Percentiles rank a stretch among this genome's conserved stretches.
phyloP scores from a whole-genome alignment of 2,329 filamentous ascomycete genomes.

The Keithomyces neogunnii region DNA sequence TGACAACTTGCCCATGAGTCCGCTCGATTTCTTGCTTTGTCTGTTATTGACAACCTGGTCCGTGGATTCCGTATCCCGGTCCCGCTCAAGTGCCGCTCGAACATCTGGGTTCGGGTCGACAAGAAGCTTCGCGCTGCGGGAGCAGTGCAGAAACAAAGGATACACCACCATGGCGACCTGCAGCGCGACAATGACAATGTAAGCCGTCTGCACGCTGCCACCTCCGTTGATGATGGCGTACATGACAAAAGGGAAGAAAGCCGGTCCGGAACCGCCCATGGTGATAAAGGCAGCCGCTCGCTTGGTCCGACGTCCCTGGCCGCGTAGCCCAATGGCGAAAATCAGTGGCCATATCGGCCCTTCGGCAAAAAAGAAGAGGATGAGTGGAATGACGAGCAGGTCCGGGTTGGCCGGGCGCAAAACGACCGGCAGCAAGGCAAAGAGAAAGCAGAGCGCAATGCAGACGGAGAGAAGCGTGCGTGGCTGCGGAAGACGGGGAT shows the following conservation, averaged over 20 bases:
- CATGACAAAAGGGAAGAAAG: constrained; percentile 65
- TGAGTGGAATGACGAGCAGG: constrained; percentile 49
- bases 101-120: constrained; percentile 25
- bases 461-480: constrained; percentile 61
- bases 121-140: constrained; percentile 36
- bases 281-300: constrained; percentile 70
- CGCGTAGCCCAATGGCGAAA: constrained; percentile 70
- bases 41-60: constrained; percentile 11
- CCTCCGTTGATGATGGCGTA: constrained; percentile 55
- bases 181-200: constrained; percentile 52
- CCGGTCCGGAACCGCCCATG: constrained; percentile 65
- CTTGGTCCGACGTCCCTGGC: constrained; percentile 74
- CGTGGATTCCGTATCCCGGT: constrained; percentile 12
- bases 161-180: constrained; percentile 38
- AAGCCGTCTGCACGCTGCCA: constrained; percentile 55
- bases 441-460: constrained; percentile 51
- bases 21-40: constrained; percentile 12
- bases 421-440: constrained; percentile 38
- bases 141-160: constrained; percentile 38
- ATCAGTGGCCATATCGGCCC: constrained; percentile 77
- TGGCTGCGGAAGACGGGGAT: constrained; percentile 50
- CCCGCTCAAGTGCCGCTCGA: constrained; percentile 11
- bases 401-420: constrained; percentile 37
- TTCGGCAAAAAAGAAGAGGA: constrained; percentile 72
- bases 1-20: constrained; percentile 17